Evolutionary conservation across 345 rosid genomes (phyloP).

Genomic region (Xanthoceras sorbifolium): DNA sequence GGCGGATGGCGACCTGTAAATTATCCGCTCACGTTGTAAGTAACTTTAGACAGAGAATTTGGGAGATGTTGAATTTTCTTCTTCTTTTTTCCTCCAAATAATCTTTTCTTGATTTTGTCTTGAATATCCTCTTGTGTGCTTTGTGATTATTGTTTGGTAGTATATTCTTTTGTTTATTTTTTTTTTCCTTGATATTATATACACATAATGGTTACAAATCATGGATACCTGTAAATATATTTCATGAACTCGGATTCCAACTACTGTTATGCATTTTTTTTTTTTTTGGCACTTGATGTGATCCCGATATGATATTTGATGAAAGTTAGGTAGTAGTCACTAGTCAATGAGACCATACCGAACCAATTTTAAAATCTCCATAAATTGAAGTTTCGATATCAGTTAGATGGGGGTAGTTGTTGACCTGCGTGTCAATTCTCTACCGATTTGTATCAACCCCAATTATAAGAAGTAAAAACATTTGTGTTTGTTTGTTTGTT

Average conservation of each 20-base stretch:
- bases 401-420: background rate
- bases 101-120: background rate
- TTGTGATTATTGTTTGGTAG: background rate
- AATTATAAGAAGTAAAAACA: no score
- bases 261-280: background rate
- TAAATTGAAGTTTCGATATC: background rate
- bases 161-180: background rate
- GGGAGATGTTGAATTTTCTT: background rate
- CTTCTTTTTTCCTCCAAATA: background rate
- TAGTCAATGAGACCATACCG: background rate
- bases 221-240: background rate
- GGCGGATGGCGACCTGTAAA: constrained; percentile 12
- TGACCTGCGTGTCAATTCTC: background rate
- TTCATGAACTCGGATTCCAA: background rate
- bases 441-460: background rate
- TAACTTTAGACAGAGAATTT: background rate
- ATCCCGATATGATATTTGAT: background rate
- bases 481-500: background rate
- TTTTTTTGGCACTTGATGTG: background rate
- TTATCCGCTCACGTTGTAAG: background rate
- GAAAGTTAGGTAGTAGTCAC: background rate
- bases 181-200: background rate
- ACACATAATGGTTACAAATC: background rate
- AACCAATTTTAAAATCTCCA: background rate
- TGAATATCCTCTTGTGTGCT: background rate